phyloP scores from a whole-genome alignment of 768 basidiomycete species.

The Dioszegia hungarica region DNA sequence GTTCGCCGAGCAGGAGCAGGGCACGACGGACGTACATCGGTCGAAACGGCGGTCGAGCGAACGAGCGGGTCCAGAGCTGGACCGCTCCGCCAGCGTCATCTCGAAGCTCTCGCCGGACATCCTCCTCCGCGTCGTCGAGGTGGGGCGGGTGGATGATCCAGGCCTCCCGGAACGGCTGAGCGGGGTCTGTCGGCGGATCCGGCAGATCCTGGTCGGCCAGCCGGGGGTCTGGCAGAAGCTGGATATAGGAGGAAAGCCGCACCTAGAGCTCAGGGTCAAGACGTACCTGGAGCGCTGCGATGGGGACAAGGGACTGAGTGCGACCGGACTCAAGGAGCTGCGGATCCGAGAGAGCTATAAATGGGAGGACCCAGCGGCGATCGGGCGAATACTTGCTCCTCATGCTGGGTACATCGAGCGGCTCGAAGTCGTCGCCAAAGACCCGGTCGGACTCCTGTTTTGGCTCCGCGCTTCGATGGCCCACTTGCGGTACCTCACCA shows the following conservation, averaged over 20 bases:
- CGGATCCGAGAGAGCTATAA: not conserved
- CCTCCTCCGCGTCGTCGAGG: conserved; percentile 7
- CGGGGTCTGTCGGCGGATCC: conserved; percentile 2
- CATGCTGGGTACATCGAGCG: not conserved
- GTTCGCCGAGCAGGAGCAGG: no score
- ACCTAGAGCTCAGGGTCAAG: not conserved
- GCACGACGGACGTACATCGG: not conserved
- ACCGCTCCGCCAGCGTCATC: no score
- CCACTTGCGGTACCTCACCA: not conserved
- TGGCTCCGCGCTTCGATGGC: not conserved
- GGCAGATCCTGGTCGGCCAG: not conserved
- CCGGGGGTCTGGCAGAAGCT: conserved; percentile 11
- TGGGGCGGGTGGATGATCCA: not conserved
- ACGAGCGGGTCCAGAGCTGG: conserved; percentile 6
- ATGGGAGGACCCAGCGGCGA: not conserved
- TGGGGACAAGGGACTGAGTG: not conserved
- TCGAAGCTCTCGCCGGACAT: conserved; percentile 10
- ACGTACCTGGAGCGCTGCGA: not conserved
- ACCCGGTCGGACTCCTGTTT: not conserved
- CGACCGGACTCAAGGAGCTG: not conserved
- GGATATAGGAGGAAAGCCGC: conserved; percentile 1
- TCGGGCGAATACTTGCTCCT: not conserved
- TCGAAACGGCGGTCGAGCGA: not conserved
- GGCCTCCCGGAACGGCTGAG: conserved; percentile 1
- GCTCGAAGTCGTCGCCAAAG: not conserved